Evolutionary conservation across 345 rosid species (phyloP), one percentile per base, ranked within the genome.

Genomic region (Linum usitatissimum): DNA sequence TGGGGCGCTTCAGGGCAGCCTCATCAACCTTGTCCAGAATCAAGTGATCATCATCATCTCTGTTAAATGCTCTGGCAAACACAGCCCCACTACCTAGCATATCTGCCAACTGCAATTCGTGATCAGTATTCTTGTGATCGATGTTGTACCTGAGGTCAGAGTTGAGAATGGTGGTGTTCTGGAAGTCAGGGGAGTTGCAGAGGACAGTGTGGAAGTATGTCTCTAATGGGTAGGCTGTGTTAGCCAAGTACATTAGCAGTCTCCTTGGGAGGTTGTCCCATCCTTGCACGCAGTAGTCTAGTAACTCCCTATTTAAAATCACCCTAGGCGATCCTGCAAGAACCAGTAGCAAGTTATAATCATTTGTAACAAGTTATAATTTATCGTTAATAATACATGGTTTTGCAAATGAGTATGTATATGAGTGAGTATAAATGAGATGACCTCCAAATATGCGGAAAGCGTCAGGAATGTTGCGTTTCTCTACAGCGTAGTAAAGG

Each of bases 201-300:
- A 70, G 53, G 64, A 77, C 66, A 7, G 80, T 70, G 61, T 73
- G 80, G 75, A 73, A 73, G 75, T 77, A 73, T 55, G 57, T 68
- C 39, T 70, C 66, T 6, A 68, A 59, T 17, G 80, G 80, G 55
- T 59, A 58, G 39, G 62, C 65, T 15, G 66, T 62, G 58, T 77
- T 70, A 58, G 69, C 70, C 30, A 77, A 68, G 70, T 67, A 77
- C 77, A 77, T 77, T 14, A 68, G 59, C 9, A 73, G 68, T 51
- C 73, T 73, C 65, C 80, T 70, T 4, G 80, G 80, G 14, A 70
- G 69, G 53, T 73, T 77, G 18, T 73, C 75, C 75, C 77, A 71
- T 64, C 75, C 78, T 48, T 73, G 68, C 8, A 73, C 60, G 28
- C 80, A 77, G 21, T 73, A 68, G 63, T 70, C 77, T 63, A 68